Conservation (phyloP, 495 filamentous ascomycete genomes). For the Xylaria acuta region DNA sequence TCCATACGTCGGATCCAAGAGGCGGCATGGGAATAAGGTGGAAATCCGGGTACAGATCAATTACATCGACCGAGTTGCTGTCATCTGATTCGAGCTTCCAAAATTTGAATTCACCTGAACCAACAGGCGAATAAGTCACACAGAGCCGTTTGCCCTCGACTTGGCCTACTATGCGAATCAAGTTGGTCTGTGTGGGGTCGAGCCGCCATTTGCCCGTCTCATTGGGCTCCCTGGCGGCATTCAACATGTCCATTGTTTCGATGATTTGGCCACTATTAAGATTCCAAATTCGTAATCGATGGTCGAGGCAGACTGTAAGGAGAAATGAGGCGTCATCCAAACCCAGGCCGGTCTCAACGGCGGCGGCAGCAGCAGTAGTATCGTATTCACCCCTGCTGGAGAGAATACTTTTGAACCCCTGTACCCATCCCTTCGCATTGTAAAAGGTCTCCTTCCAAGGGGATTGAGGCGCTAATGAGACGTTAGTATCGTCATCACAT, state of each 20-base stretch:
- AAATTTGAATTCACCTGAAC: slow-evolving; percentile 92
- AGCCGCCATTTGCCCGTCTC: slow-evolving; percentile 74
- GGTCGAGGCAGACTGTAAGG: slow-evolving; percentile 85
- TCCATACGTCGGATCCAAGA: slow-evolving; percentile 82
- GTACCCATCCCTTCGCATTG: slow-evolving; percentile 78
- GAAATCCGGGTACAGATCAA: slow-evolving; percentile 69
- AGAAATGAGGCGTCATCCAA: slow-evolving; percentile 60
- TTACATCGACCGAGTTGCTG: slow-evolving; percentile 65
- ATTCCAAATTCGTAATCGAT: slow-evolving; percentile 88
- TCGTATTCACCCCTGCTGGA: slow-evolving; percentile 53
- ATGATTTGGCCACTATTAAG: slow-evolving; percentile 73
- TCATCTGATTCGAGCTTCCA: slow-evolving; percentile 77
- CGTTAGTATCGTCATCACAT: slow-evolving; percentile 20
- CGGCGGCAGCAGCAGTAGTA: slow-evolving; percentile 36
- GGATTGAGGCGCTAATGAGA: slow-evolving; percentile 49
- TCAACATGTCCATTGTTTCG: slow-evolving; percentile 38
- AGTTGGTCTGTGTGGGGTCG: slow-evolving; percentile 70
- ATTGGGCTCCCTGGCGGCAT: slow-evolving; percentile 52
- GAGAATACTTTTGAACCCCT: slow-evolving; percentile 74
- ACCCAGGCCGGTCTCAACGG: slow-evolving; percentile 59
- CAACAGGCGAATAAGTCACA: slow-evolving; percentile 84
- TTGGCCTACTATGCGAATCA: slow-evolving; percentile 75
- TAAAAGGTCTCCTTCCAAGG: slow-evolving; percentile 80
- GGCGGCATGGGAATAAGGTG: slow-evolving; percentile 70
- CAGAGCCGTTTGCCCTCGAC: slow-evolving; percentile 72